A percentile compares a stretch with the other conserved stretches of the same genome.
These are phyloP conservation scores for Zopfia rhizophila DNA, from an alignment of 2,329 filamentous ascomycete genomes.

Conservation along the genomic window DNA sequence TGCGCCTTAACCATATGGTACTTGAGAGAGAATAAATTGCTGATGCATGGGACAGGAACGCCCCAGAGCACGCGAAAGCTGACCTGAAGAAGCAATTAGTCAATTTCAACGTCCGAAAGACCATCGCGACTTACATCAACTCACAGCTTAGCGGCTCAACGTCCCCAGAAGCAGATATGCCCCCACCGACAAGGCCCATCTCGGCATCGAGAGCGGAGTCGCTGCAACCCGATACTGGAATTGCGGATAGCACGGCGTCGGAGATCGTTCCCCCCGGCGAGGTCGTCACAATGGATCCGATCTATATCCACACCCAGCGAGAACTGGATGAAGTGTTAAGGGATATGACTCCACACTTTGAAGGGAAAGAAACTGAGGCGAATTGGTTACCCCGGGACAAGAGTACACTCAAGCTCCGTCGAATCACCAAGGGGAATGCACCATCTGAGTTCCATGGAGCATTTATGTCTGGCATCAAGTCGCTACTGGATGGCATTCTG, in stretches of 20 bases:
- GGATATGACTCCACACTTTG: constrained; percentile 83
- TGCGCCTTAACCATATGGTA: constrained; percentile 50
- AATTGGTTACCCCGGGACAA: constrained; percentile 93
- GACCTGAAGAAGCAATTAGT: constrained; percentile 89
- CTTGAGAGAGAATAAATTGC: constrained; percentile 10
- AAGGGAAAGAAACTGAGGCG: constrained; percentile 87
- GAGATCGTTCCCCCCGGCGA: constrained; percentile 73
- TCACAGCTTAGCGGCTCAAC: constrained; percentile 73
- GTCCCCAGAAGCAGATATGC: constrained; percentile 34
- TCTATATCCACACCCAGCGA: constrained; percentile 83
- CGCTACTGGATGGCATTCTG: constrained; percentile 84
- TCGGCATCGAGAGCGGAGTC: constrained; percentile 45
- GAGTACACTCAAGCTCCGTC: constrained; percentile 78
- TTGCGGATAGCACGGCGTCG: constrained; percentile 55
- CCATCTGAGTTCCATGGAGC: constrained; percentile 77
- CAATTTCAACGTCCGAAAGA: constrained; percentile 84
- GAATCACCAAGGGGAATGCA: constrained; percentile 84
- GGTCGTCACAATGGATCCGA: constrained; percentile 77
- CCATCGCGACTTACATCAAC: constrained; percentile 84
- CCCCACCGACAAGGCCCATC: constrained; percentile 38
- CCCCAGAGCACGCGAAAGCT: constrained; percentile 83
- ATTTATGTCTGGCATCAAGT: constrained; percentile 77
- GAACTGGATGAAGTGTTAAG: constrained; percentile 90
- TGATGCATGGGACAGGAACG: constrained; percentile 66
- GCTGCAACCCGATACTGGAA: constrained; percentile 54